These are phyloP conservation scores for Nepenthes mirabilis DNA, from an alignment of 148 eudicot species.

Conservation along the genomic window DNA sequence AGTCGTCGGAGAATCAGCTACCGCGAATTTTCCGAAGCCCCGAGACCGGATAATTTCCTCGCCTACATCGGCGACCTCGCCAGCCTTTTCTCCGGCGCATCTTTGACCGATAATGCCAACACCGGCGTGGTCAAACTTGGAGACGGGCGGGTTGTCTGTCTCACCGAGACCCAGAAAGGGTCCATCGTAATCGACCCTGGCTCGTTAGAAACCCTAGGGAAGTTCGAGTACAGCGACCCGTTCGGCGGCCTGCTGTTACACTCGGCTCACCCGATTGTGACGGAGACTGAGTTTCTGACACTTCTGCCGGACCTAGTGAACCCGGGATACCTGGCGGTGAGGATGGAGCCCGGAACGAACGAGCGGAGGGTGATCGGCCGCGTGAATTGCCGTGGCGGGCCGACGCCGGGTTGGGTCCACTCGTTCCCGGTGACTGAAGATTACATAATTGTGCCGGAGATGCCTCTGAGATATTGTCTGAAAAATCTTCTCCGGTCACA, in stretches of 20 bases:
- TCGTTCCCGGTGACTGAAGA: slow-evolving; percentile 90
- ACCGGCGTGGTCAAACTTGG: slow-evolving; percentile 79
- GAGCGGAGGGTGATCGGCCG: slow-evolving; percentile 76
- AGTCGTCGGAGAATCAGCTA: slow-evolving; percentile 46
- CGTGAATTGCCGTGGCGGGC: slow-evolving; percentile 69
- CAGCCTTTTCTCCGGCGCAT: slow-evolving; percentile 70
- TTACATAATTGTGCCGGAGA: slow-evolving; percentile 82
- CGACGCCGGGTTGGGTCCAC: slow-evolving; percentile 94
- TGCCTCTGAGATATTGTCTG: slow-evolving; percentile 87
- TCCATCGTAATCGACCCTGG: slow-evolving; percentile 69
- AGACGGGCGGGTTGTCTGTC: slow-evolving; percentile 82
- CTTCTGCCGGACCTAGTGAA: slow-evolving; percentile 73
- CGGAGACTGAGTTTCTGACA: slow-evolving; percentile 54
- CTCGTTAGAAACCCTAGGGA: slow-evolving; percentile 71
- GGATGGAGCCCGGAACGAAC: slow-evolving; percentile 73
- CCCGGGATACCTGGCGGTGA: slow-evolving; percentile 76
- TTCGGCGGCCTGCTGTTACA: slow-evolving; percentile 63
- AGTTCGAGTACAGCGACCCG: slow-evolving; percentile 57
- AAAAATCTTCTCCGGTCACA: slow-evolving; percentile 66
- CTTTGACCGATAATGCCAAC: slow-evolving; percentile 85
- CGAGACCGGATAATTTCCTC: slow-evolving; percentile 49
- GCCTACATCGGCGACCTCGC: slow-evolving; percentile 68
- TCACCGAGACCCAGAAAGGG: slow-evolving; percentile 90
- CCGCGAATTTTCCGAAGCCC: slow-evolving; percentile 87
- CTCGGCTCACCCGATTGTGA: slow-evolving; percentile 92